Percentiles rank a stretch among this genome's conserved stretches.
Evolutionary conservation across 176 grass and related monocot genomes (phyloP).

Genomic region (Oryza coarctata): DNA sequence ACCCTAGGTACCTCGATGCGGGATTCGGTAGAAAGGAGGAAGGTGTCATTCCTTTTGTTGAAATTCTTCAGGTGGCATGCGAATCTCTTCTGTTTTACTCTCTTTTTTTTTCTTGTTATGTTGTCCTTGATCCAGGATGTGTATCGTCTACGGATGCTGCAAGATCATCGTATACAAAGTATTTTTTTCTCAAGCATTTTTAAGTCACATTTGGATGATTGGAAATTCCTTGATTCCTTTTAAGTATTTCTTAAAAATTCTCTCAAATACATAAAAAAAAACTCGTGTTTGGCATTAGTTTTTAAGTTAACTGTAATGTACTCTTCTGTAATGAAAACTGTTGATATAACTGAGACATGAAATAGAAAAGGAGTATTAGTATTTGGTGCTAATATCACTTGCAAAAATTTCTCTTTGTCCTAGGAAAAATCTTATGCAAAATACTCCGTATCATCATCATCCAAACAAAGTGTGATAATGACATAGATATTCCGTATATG

Average conservation of each 20-base stretch:
- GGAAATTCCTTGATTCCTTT: neutral
- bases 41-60: neutral
- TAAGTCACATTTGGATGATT: neutral
- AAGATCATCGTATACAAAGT: neutral
- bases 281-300: neutral
- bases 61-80: slow-evolving; percentile 1
- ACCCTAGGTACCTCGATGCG: neutral
- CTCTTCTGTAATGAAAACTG: neutral
- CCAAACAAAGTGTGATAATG: neutral
- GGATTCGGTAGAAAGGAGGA: neutral
- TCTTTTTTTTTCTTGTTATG: neutral
- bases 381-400: neutral
- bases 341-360: neutral
- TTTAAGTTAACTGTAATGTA: neutral
- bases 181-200: neutral
- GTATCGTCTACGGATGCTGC: neutral
- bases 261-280: neutral
- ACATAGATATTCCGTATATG: neutral
- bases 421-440: neutral
- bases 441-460: slow-evolving; percentile 21
- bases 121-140: neutral
- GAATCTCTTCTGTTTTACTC: neutral
- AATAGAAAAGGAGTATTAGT: neutral
- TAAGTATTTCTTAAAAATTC: neutral
- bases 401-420: neutral